A percentile compares a stretch with the other conserved stretches of the same genome.
Conservation (phyloP, 495 filamentous ascomycete genomes). For the Aspergillus nanangensis region DNA sequence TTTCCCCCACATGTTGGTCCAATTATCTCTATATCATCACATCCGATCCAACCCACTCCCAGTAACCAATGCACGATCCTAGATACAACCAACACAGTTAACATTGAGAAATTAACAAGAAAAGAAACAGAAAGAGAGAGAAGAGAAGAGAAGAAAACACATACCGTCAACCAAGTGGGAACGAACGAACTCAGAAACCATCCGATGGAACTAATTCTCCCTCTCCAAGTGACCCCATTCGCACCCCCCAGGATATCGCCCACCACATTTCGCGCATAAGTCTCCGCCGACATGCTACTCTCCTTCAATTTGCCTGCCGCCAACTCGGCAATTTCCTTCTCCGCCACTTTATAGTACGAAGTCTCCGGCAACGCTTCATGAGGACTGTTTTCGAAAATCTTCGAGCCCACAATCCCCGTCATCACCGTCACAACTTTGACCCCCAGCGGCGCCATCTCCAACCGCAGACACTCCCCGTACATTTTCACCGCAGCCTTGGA, state of each 20-base stretch:
- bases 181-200: slow-evolving; percentile 9
- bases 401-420: slow-evolving; percentile 8
- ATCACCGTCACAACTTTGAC: slow-evolving; percentile 50
- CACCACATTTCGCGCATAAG: slow-evolving; percentile 17
- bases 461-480: slow-evolving; percentile 47
- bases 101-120: neutral
- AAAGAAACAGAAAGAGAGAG: slow-evolving; percentile 2
- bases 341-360: slow-evolving; percentile 5
- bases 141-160: slow-evolving; percentile 2
- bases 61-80: neutral
- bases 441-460: slow-evolving; percentile 50
- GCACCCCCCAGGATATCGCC: slow-evolving; percentile 12
- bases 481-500: slow-evolving; percentile 48
- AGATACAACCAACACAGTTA: neutral
- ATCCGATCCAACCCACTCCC: neutral
- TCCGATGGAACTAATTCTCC: slow-evolving; percentile 14
- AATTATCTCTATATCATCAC: no score
- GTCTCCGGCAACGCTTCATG: neutral
- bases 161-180: slow-evolving; percentile 18
- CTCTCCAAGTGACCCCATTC: slow-evolving; percentile 19
- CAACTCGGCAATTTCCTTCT: neutral
- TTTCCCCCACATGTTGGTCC: no score
- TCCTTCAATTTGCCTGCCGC: slow-evolving; percentile 6
- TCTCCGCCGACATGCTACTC: slow-evolving; percentile 8
- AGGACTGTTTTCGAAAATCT: slow-evolving; percentile 6